Evolutionary conservation across 2,329 filamentous ascomycete species (phyloP).

Genomic region (Penicillium hesseltinei): DNA sequence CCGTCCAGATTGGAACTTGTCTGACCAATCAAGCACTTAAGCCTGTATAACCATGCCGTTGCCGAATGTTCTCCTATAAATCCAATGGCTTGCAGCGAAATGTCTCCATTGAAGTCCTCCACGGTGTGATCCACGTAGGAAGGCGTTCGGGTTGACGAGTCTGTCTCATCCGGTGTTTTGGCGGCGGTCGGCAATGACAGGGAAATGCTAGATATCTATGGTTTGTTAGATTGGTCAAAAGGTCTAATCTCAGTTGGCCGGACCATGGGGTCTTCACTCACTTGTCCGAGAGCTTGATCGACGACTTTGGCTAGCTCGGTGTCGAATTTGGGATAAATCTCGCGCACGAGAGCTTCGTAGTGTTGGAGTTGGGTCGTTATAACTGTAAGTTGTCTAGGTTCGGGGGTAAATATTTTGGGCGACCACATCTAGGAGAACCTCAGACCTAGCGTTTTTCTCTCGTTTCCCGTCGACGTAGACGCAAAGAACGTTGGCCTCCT

Average conservation of each 20-base stretch:
- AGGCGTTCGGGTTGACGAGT: constrained; percentile 24
- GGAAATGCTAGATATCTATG: constrained; percentile 1
- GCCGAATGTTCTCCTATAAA: constrained; percentile 48
- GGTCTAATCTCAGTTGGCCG: not conserved
- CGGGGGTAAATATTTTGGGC: constrained; percentile 5
- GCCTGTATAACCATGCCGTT: constrained; percentile 44
- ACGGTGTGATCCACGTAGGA: constrained; percentile 41
- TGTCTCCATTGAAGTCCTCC: constrained; percentile 45
- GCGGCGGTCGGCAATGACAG: not conserved
- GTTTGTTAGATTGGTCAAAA: not conserved
- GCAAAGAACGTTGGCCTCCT: constrained; percentile 41
- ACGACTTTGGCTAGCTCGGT: constrained; percentile 34
- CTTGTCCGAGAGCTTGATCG: constrained; percentile 34
- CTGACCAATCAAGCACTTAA: constrained; percentile 36
- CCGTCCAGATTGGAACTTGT: constrained; percentile 18
- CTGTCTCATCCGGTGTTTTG: not conserved
- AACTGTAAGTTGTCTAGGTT: constrained; percentile 37
- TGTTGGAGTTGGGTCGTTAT: constrained; percentile 38
- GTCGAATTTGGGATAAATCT: constrained; percentile 35
- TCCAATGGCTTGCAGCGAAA: constrained; percentile 38
- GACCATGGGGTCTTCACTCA: constrained; percentile 19
- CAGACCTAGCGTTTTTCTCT: constrained; percentile 45
- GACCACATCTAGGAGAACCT: not conserved
- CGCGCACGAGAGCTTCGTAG: constrained; percentile 38
- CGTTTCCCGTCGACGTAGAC: constrained; percentile 47